Evolutionary conservation across 257 asterid genomes (phyloP).

Genomic region (Misopates orontium): DNA sequence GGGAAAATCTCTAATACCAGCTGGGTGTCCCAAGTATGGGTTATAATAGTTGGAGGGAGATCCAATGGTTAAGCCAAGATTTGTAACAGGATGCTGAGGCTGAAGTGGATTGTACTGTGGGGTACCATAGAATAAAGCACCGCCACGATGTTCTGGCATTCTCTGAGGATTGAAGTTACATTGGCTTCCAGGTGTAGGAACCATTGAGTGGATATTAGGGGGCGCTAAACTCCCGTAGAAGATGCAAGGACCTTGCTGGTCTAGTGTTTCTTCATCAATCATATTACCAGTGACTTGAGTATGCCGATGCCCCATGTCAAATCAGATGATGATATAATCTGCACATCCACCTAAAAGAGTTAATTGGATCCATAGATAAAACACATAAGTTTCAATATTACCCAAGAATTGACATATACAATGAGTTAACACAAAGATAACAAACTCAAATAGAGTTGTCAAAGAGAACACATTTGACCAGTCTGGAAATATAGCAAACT

Average conservation of each 20-base stretch:
- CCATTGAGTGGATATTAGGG: slow-evolving; percentile 41
- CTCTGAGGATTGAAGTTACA: slow-evolving; percentile 45
- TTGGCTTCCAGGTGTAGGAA: slow-evolving; percentile 43
- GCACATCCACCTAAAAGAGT: slow-evolving; percentile 19
- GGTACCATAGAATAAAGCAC: slow-evolving; percentile 48
- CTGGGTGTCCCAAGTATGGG: slow-evolving; percentile 58
- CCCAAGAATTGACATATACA: slow-evolving; percentile 6
- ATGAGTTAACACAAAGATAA: neutral
- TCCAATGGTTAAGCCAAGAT: slow-evolving; percentile 38
- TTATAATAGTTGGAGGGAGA: slow-evolving; percentile 54
- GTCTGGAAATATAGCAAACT: neutral
- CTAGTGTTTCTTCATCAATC: slow-evolving; percentile 53
- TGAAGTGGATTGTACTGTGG: slow-evolving; percentile 45
- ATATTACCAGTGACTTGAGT: slow-evolving; percentile 48
- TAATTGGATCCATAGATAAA: slow-evolving; percentile 1
- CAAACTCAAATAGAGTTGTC: neutral
- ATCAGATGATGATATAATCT: slow-evolving; percentile 46
- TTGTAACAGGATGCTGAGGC: slow-evolving; percentile 48
- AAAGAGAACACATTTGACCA: neutral
- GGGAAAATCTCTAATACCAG: slow-evolving; percentile 54
- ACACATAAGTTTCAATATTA: neutral
- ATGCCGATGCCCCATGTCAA: slow-evolving; percentile 71
- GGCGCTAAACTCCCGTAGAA: slow-evolving; percentile 56
- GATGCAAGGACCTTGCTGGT: slow-evolving; percentile 63
- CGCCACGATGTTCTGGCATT: slow-evolving; percentile 58